Base-by-base conservation (phyloP, 306 rosid species). In the Corylus avellana region DNA sequence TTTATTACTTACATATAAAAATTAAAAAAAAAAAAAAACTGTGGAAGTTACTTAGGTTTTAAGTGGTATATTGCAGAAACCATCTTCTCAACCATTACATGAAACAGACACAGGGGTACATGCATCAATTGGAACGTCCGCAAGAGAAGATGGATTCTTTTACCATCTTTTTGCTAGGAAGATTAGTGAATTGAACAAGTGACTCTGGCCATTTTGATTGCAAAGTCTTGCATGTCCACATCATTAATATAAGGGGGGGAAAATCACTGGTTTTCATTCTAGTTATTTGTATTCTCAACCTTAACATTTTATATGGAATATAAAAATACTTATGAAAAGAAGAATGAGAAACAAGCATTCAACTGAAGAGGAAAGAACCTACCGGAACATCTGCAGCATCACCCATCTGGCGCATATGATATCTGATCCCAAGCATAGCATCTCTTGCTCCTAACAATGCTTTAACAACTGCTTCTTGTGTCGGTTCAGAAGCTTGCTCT, bases 321-420 rank as follows among this genome's bases (percentile, higher is more conserved):
- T 51, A 25, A 71, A 75, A 80, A 48, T 74, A 70, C 72, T 20
- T 18, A 50, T 37, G 20, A 56, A 68, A 39, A 84, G 39, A 74
- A 78, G 61, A 44, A 47, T 37, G 80, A 68, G 63, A 79, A 57
- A 68, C 29, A 70, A 64, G 78, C 69, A 68, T 73, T 71, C 75
- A 72, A 49, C 29, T 29, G 72, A 75, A 75, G 69, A 78, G 73
- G 61, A 78, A 82, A 74, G 68, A 61, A 86, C 91, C 84, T 86
- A 95, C 98, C 78, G 99, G 99, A 85, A 95, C 96, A 70, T 96
- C 99, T 48, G 98, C 92, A 72, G 98, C 98, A 82, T 89, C 91
- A 2, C 99, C 99, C 98, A 92, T 91, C 56, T 57, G 82, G 80
- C 88, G 92, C 98, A 95, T 90, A 64, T 81, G 92, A 88, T 83